These are phyloP conservation scores for Ochetophila trinervis DNA, from an alignment of 306 rosid species.

Conservation along the genomic window DNA sequence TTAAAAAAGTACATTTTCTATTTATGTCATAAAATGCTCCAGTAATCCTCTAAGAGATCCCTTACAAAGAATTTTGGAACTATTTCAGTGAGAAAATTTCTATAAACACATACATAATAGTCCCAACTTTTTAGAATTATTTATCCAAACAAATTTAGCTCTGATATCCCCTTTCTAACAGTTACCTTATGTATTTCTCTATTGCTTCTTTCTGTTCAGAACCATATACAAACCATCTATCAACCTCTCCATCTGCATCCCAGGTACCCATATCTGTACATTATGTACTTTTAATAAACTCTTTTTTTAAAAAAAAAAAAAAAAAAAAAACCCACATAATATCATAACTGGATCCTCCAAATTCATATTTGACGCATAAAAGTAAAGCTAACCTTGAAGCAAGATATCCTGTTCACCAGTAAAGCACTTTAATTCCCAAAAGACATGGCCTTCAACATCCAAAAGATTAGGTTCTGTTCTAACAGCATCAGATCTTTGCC, in stretches of 20 bases:
- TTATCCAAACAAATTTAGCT: too few relatives aligned
- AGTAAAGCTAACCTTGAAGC: conserved; percentile 40
- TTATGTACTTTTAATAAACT: neutral
- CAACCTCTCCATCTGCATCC: conserved; percentile 24
- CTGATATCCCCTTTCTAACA: too few relatives aligned
- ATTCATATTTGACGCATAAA: neutral
- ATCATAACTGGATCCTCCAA: neutral
- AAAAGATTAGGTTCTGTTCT: conserved; percentile 34
- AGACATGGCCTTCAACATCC: conserved; percentile 42
- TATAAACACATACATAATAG: too few relatives aligned
- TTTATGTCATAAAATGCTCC: too few relatives aligned
- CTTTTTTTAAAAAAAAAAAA: too few relatives aligned
- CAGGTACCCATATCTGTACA: conserved; percentile 33
- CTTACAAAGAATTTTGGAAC: too few relatives aligned
- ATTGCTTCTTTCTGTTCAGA: conserved; percentile 36
- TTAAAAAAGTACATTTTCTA: too few relatives aligned
- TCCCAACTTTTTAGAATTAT: too few relatives aligned
- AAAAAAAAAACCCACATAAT: neutral
- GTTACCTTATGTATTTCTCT: conserved; percentile 34
- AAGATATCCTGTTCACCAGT: conserved; percentile 24
- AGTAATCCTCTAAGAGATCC: too few relatives aligned
- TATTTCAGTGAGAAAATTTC: too few relatives aligned
- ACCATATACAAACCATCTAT: conserved; percentile 35
- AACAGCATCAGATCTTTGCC: conserved; percentile 23
- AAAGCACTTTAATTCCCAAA: conserved; percentile 39